Conservation (phyloP, 208 protist species). For the Leishmania lainsoni region DNA sequence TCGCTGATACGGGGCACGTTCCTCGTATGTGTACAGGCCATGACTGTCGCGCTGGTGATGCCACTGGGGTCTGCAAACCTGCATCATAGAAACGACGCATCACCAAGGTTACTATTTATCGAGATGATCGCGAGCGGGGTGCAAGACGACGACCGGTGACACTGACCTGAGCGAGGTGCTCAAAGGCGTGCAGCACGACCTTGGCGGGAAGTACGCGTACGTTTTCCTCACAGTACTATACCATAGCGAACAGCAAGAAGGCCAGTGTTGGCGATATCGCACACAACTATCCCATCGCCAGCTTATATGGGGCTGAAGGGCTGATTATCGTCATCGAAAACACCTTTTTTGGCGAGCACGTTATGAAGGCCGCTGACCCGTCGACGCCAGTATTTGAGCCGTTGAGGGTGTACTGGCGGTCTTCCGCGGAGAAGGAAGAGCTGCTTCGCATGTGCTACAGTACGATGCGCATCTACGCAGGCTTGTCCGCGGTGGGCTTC, state of each 20-base stretch:
- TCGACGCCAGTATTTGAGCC: neutral
- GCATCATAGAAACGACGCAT: neutral
- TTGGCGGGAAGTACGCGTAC: slow-evolving; percentile 16
- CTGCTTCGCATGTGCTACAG: slow-evolving; percentile 41
- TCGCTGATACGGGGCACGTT: neutral
- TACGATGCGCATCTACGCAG: slow-evolving; percentile 57
- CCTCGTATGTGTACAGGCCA: neutral
- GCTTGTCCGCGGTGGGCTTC: slow-evolving; percentile 47
- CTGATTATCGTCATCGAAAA: slow-evolving; percentile 38
- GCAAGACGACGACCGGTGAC: slow-evolving; percentile 20
- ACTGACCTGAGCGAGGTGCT: slow-evolving; percentile 29
- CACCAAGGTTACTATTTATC: neutral
- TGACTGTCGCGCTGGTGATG: neutral
- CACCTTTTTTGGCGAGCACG: slow-evolving; percentile 20
- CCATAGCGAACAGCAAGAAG: slow-evolving; percentile 13
- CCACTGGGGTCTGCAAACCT: neutral
- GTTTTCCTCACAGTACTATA: slow-evolving; percentile 29
- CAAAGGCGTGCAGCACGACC: slow-evolving; percentile 29
- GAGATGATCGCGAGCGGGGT: neutral
- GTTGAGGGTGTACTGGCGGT: slow-evolving; percentile 13
- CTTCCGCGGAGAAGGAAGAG: slow-evolving; percentile 13
- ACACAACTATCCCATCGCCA: slow-evolving; percentile 20
- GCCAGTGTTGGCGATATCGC: slow-evolving; percentile 11
- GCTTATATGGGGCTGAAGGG: slow-evolving; percentile 34
- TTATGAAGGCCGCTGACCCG: neutral